A percentile compares a stretch with the other conserved stretches of the same genome.
Evolutionary conservation across 2,329 filamentous ascomycete genomes (phyloP).

Genomic region (Leptographium flavum): DNA sequence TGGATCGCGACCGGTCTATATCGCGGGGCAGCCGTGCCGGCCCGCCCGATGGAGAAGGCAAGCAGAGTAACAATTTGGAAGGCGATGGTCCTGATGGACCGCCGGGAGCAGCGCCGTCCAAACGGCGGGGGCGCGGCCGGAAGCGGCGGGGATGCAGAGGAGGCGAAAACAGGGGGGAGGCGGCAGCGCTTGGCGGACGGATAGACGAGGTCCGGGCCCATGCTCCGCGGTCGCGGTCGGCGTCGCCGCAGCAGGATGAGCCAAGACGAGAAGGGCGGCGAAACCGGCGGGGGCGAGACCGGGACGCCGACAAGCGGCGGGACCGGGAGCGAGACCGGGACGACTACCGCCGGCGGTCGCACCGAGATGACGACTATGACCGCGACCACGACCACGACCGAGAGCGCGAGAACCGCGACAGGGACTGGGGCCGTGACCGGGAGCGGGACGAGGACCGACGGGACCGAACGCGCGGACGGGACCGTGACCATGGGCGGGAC

Average conservation of each 20-base stretch:
- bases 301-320: slow-evolving; percentile 12
- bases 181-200: background rate
- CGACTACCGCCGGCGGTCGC: background rate
- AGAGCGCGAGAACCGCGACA: slow-evolving; percentile 13
- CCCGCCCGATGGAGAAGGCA: background rate
- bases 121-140: background rate
- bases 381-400: slow-evolving; percentile 4
- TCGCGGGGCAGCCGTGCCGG: background rate
- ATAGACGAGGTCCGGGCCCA: background rate
- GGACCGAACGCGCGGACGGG: background rate
- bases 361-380: slow-evolving; percentile 2
- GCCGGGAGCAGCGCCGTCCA: background rate
- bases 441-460: background rate
- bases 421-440: background rate
- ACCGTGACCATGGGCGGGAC: slow-evolving; percentile 3
- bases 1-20: background rate
- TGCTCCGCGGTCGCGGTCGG: background rate
- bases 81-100: background rate
- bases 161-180: background rate
- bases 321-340: slow-evolving; percentile 2
- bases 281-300: slow-evolving; percentile 15
- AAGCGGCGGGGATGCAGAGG: background rate
- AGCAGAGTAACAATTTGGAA: background rate
- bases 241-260: background rate
- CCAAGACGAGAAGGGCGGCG: slow-evolving; percentile 14